Base-by-base conservation (phyloP, 1,284 basidiomycete species). In the Volvariella surrecta region DNA sequence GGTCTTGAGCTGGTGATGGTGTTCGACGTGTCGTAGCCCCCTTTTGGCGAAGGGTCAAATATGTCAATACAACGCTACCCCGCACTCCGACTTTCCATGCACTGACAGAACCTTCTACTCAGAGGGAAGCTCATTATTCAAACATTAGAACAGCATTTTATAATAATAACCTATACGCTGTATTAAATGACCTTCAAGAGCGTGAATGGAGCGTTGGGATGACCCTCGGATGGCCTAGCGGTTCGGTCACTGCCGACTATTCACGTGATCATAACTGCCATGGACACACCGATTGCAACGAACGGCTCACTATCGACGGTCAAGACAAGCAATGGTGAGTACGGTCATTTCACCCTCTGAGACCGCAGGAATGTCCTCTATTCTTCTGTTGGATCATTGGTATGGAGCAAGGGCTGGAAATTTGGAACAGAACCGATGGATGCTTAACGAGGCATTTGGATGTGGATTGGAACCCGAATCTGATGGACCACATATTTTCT, bases 261-360 rank as follows among this genome's bases (percentile, higher is more conserved):
- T 28, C 24, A 28, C 24, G 24, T 28, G 24, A 28, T 11, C 24
- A 28, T 6, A 6, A 11, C 11, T 28, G 6, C 24, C 24, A 6
- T 6, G 6, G 6, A 28, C 11, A 28, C 24, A 11, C 24, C 11
- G 24, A 11, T 28, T 6, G 11, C 24, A 6, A 28, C 24, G 6
- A 6, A 28, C 24, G 46, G 48, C 57, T 57, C 60, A 57, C 54
- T 59, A 62, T 54, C 62, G 60, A 64, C 63, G 58, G 63, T 60
- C 59, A 54, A 46, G 52, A 58, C 53, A 55, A 60, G 17, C 48
- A 56, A 67, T 67, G 65, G 65, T 67, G 58, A 63, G 65, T 57
- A 28, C 24, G 24, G 11, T 11, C 6, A 6, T 11, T 11, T 6
- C 24, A 6, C 24, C 24, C 24, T 28, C 6, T 28, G 24, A 28